phyloP scores from a whole-genome alignment of 306 rosid genomes.

The Ormosia semicastrata region DNA sequence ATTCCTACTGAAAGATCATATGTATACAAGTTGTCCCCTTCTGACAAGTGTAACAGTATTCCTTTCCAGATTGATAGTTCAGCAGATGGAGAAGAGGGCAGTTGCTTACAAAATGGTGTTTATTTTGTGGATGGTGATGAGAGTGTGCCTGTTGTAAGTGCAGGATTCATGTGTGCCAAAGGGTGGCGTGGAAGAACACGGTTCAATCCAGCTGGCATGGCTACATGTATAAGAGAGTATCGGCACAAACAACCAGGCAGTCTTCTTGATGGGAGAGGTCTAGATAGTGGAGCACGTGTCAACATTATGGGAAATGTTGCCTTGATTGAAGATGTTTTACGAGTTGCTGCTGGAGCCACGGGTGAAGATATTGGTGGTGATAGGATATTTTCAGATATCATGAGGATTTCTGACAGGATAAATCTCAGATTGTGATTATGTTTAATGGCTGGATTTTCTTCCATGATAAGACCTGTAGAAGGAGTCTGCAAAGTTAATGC shows the following conservation, averaged over 20 bases:
- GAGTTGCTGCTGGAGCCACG: constrained; percentile 66
- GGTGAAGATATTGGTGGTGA: constrained; percentile 69
- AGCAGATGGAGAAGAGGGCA: constrained; percentile 40
- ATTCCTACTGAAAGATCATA: constrained; percentile 66
- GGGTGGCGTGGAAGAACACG: constrained; percentile 77
- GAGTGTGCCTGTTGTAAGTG: constrained; percentile 54
- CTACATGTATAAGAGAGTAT: constrained; percentile 65
- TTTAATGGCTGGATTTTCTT: background rate
- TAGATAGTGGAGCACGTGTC: constrained; percentile 51
- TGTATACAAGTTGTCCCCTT: constrained; percentile 42
- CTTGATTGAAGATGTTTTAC: constrained; percentile 59
- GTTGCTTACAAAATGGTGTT: constrained; percentile 46
- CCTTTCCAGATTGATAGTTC: constrained; percentile 58
- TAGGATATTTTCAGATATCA: constrained; percentile 62
- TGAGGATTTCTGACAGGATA: constrained; percentile 52
- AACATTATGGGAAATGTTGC: constrained; percentile 62
- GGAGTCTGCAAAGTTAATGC: constrained; percentile 9
- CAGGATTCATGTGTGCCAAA: constrained; percentile 84
- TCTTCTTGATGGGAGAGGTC: constrained; percentile 54
- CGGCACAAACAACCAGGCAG: constrained; percentile 44
- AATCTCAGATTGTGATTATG: constrained; percentile 42
- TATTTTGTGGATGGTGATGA: constrained; percentile 68
- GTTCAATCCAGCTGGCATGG: constrained; percentile 70
- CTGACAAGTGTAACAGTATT: constrained; percentile 52
- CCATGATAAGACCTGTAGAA: background rate